A percentile compares a stretch with the other conserved stretches of the same genome.
These are phyloP conservation scores for Viola odorata DNA, from an alignment of 345 rosid species.

Conservation along the genomic window DNA sequence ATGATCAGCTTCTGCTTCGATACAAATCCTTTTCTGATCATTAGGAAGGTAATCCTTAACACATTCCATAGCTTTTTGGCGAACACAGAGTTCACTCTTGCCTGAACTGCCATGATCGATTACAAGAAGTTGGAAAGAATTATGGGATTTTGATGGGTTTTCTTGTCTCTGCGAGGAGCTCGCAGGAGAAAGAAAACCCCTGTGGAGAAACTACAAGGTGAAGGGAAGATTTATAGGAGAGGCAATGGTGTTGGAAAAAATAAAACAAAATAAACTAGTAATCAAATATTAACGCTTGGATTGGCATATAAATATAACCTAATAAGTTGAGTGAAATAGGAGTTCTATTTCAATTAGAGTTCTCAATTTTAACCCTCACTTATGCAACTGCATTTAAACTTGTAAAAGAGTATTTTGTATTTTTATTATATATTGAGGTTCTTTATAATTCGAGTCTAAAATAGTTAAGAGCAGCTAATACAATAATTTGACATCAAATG, in stretches of 20 bases:
- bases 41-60: slow-evolving; percentile 39
- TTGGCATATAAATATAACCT: no score
- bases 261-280: no score
- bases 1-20: slow-evolving; percentile 50
- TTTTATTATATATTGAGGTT: no score
- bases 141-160: slow-evolving; percentile 7
- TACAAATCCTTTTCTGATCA: slow-evolving; percentile 42
- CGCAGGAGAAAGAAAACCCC: slow-evolving; percentile 44
- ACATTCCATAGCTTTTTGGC: slow-evolving; percentile 50
- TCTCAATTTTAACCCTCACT: no score
- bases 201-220: slow-evolving; percentile 5
- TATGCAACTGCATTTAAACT: no score
- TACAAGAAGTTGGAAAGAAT: neutral
- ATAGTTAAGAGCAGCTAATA: no score
- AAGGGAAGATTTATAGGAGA: slow-evolving; percentile 23
- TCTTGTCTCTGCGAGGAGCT: slow-evolving; percentile 54
- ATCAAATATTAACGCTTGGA: no score
- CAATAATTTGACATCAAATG: no score
- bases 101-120: slow-evolving; percentile 27
- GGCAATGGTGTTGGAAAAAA: neutral
- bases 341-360: no score
- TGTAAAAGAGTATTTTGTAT: no score
- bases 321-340: no score
- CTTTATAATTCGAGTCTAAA: no score
- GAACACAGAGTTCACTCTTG: slow-evolving; percentile 21